Evolutionary conservation across 164 flowering plant species (phyloP).

Genomic region (Vitis vinifera): DNA sequence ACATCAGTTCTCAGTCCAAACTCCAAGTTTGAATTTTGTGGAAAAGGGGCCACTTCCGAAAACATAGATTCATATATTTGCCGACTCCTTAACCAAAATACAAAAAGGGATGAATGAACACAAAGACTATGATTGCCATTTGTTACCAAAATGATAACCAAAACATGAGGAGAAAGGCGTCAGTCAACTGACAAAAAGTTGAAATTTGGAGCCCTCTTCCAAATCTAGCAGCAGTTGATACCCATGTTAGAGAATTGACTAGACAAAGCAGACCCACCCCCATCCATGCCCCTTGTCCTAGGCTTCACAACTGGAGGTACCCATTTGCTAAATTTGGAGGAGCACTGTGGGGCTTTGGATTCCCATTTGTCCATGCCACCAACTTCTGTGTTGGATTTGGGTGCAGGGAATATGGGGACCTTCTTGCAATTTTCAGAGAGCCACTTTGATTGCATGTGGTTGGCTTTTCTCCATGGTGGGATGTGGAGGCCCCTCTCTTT

Average conservation of each 20-base stretch:
- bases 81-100: no score
- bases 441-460: constrained; percentile 33
- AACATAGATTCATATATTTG: no score
- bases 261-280: neutral
- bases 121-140: no score
- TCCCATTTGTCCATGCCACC: neutral
- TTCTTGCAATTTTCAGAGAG: constrained; percentile 19
- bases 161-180: no score
- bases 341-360: neutral
- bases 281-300: neutral
- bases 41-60: no score
- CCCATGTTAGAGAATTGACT: constrained; percentile 1
- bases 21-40: no score
- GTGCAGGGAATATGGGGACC: neutral
- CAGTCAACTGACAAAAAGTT: no score
- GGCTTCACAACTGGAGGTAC: constrained; percentile 8
- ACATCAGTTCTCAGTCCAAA: no score
- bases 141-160: no score
- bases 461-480: constrained; percentile 36
- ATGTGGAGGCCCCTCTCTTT: constrained; percentile 16
- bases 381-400: neutral
- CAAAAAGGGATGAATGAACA: no score
- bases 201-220: no score
- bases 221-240: constrained; percentile 2
- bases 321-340: constrained; percentile 4